phyloP scores from a whole-genome alignment of 78 protist genomes.

The Andalucia godoyi region DNA sequence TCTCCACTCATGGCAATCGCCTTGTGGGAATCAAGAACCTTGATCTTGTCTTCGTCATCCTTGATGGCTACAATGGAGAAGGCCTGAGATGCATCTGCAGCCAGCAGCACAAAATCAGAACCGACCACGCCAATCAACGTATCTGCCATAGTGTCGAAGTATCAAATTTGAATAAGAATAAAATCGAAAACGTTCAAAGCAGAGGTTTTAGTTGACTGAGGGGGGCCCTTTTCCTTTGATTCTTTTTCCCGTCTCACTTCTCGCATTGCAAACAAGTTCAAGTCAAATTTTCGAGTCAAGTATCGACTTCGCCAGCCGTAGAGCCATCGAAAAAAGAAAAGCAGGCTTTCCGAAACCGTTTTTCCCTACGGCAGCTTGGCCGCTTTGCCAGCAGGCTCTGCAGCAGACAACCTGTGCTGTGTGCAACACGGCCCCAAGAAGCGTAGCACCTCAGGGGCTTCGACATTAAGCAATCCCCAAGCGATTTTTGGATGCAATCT shows the following conservation, averaged over 20 bases:
- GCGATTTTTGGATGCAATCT: too few species aligned
- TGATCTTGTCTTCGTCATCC: constrained; percentile 28
- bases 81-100: constrained; percentile 1
- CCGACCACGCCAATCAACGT: constrained; percentile 25
- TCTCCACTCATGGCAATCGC: constrained; percentile 31
- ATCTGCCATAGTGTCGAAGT: background rate
- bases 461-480: too few species aligned
- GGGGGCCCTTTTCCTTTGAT: background rate
- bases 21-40: constrained; percentile 9
- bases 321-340: too few species aligned
- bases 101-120: constrained; percentile 18
- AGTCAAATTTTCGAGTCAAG: too few species aligned
- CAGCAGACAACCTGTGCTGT: too few species aligned
- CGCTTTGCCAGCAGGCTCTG: too few species aligned
- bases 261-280: too few species aligned
- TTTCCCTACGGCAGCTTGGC: too few species aligned
- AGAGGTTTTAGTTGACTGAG: background rate
- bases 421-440: too few species aligned
- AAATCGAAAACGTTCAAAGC: background rate
- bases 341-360: too few species aligned
- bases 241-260: background rate
- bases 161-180: background rate
- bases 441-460: too few species aligned
- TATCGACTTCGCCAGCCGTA: too few species aligned
- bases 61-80: constrained; percentile 13